Evolutionary conservation across 208 protist species (phyloP), one percentile per base, ranked within the genome.

Genomic region (Crithidia bombi): DNA sequence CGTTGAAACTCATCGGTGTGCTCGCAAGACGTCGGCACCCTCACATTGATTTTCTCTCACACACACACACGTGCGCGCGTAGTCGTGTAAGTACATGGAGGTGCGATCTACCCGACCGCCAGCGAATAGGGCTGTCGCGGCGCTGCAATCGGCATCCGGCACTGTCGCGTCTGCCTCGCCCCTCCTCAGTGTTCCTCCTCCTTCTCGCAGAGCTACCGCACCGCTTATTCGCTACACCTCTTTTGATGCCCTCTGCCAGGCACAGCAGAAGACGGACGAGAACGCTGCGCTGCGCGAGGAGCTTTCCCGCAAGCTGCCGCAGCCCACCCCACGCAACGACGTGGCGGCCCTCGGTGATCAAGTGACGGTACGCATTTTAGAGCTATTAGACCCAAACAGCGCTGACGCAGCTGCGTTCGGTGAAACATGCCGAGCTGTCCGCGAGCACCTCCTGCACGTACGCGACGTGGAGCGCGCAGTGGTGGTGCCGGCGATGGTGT

Each of bases 81-180:
- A 11, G 39, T 49, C 6, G n/a, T n/a, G n/a, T n/a, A n/a, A n/a
- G n/a, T 17, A 23, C 7, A 68, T 73, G 61, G 62, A 75, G 44
- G 43, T 73, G 23, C 59, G 41, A 25, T 64, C 55, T 23, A 36
- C 54, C 12, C 19, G 65, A 46, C 32, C 35, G 1, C 70, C 76
- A 36, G 73, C 65, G 11, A 87, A 85, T 59, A 80, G 89, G 25
- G 89, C 86, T 0, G 86, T 94, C n/a, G 85, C 89, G 14, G 85
- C 86, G 3, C 61, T 90, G 36, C 70, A 80, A 25, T 74, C 81
- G 6, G 78, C 86, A 0, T 75, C 75, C 12, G 65, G 64, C 15
- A 41, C 59, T 12, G 47, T 65, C 28, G 49, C 75, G 1, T 64
- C 61, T n/a, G 30, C 38, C 17, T 81, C 77, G 2, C 75, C 75